A percentile compares a stretch with the other conserved stretches of the same genome.
Conservation (phyloP, 1,139 yeast genomes). For the Suhomyces wounanorum region DNA sequence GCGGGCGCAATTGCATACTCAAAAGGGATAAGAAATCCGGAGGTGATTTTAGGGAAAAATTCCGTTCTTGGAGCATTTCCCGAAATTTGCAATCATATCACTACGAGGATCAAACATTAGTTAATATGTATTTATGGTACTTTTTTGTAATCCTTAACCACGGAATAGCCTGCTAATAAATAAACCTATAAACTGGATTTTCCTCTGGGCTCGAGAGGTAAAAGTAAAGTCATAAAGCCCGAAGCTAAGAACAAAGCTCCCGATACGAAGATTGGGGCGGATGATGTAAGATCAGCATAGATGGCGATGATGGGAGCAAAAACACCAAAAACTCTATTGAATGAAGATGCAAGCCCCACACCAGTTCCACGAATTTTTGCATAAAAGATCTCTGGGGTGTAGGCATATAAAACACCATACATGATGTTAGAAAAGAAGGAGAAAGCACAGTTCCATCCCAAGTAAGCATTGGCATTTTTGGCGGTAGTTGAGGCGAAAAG, state of each 20-base stretch:
- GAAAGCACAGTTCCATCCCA: constrained; percentile 50
- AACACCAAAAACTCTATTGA: constrained; percentile 44
- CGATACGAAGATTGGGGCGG: constrained; percentile 47
- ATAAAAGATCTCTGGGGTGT: constrained; percentile 48
- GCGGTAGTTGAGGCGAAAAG: constrained; percentile 47
- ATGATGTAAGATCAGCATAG: constrained; percentile 42
- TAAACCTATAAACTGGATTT: constrained; percentile 14
- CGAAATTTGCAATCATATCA: no score
- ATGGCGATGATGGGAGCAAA: constrained; percentile 50
- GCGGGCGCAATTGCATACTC: constrained; percentile 1
- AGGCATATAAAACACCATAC: constrained; percentile 49
- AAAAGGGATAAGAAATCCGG: neutral
- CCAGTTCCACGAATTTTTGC: constrained; percentile 46
- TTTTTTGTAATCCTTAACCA: neutral
- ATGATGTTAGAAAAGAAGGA: constrained; percentile 43
- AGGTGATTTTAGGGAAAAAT: neutral
- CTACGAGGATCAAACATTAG: neutral
- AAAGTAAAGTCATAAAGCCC: constrained; percentile 36
- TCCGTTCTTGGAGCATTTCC: no score
- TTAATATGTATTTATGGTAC: neutral
- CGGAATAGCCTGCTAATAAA: neutral
- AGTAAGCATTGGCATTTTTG: constrained; percentile 36
- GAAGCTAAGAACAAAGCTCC: constrained; percentile 43
- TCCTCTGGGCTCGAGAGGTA: constrained; percentile 44
- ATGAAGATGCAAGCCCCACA: constrained; percentile 45